Conservation (phyloP, 2,329 filamentous ascomycete species). For the Aaosphaeria pasadenensis region DNA sequence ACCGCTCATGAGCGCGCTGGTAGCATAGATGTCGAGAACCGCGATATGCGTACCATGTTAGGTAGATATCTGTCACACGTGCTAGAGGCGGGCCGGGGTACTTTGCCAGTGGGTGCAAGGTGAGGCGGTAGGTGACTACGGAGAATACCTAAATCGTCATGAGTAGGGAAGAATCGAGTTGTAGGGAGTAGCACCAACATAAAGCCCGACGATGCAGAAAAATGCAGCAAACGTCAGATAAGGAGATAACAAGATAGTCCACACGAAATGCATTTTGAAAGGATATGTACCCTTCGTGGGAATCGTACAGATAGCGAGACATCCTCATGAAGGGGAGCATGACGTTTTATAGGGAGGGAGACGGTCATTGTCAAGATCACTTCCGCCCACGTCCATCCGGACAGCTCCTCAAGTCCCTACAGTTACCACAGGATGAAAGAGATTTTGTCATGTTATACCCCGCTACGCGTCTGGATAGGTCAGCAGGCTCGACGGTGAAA, state of each 20-base stretch:
- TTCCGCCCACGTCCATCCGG: not conserved
- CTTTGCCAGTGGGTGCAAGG: slow-evolving; percentile 41
- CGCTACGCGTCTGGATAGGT: not conserved
- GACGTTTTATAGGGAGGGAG: not conserved
- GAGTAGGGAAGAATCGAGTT: slow-evolving; percentile 3
- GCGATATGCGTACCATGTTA: slow-evolving; percentile 66
- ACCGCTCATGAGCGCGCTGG: slow-evolving; percentile 66
- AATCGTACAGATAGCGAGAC: not conserved
- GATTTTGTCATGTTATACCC: not conserved
- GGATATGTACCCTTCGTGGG: not conserved
- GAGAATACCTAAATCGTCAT: slow-evolving; percentile 17
- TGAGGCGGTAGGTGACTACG: slow-evolving; percentile 38
- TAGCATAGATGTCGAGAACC: slow-evolving; percentile 74
- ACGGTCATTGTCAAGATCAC: not conserved
- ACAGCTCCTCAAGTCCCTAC: not conserved
- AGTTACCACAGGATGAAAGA: not conserved
- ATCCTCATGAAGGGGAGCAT: not conserved
- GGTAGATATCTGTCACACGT: slow-evolving; percentile 36
- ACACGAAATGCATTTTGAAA: no score
- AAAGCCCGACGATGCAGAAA: no score
- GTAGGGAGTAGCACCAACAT: not conserved
- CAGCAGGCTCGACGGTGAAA: not conserved
- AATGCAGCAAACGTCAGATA: no score
- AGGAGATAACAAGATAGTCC: no score
- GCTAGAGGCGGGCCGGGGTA: slow-evolving; percentile 43